A percentile compares a stretch with the other conserved stretches of the same genome.
phyloP scores from a whole-genome alignment of 495 filamentous ascomycete species.

The Penicillium goetzii region DNA sequence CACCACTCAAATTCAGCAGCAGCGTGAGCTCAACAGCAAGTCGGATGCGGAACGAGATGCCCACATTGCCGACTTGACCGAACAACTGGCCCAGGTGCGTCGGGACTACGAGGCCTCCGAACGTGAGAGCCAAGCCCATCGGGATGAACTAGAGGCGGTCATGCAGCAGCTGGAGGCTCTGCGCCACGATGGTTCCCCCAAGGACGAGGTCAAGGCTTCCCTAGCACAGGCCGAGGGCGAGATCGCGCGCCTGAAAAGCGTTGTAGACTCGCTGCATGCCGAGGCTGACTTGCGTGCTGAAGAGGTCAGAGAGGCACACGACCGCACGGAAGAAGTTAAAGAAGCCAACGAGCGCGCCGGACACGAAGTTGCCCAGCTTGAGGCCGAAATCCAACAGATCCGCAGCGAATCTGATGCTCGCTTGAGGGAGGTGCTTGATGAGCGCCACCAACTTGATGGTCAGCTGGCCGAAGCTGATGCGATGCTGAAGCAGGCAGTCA shows the following conservation, averaged over 20 bases:
- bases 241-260: slow-evolving; percentile 43
- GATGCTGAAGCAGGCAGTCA: background rate
- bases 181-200: slow-evolving; percentile 37
- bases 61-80: slow-evolving; percentile 53
- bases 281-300: slow-evolving; percentile 39
- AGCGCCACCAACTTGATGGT: slow-evolving; percentile 38
- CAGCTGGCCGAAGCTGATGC: background rate
- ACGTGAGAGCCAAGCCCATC: slow-evolving; percentile 41
- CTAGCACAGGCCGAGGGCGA: slow-evolving; percentile 57
- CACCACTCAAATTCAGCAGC: slow-evolving; percentile 87
- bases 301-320: slow-evolving; percentile 47
- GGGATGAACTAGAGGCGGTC: slow-evolving; percentile 48
- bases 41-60: slow-evolving; percentile 62
- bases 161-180: slow-evolving; percentile 53
- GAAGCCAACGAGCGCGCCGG: slow-evolving; percentile 28
- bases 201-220: slow-evolving; percentile 37
- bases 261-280: slow-evolving; percentile 34
- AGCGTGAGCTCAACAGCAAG: slow-evolving; percentile 80
- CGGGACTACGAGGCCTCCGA: slow-evolving; percentile 46
- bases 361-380: slow-evolving; percentile 39
- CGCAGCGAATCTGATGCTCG: slow-evolving; percentile 41
- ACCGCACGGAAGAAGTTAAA: slow-evolving; percentile 28
- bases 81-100: slow-evolving; percentile 50
- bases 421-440: slow-evolving; percentile 28
- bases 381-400: slow-evolving; percentile 44